Evolutionary conservation across 345 rosid species (phyloP), one percentile per base, ranked within the genome.

Genomic region (Diplotaxis tenuifolia): DNA sequence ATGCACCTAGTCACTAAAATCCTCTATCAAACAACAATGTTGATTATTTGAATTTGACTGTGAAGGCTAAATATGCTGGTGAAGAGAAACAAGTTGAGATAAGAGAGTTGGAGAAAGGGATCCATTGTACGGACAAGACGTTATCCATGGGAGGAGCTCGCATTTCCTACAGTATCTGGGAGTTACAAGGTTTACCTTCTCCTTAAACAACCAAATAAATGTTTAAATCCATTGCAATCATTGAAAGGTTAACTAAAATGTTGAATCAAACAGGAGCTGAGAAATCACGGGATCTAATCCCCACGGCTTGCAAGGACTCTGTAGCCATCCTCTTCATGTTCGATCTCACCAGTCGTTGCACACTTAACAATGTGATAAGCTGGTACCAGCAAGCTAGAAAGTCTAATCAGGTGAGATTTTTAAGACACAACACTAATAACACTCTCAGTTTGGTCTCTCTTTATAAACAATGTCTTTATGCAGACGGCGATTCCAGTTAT

Each of bases 251-350:
- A 11, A 15, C 2, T 61, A 34, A 20, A 65, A n/a, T 0, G 12
- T 22, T 28, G n/a, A 36, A 63, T 34, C 49, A 19, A 4, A 62
- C 36, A 94, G 98, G 97, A 28, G 86, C 62, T 68, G 84, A 80
- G 18, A 87, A 77, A 71, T 81, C 78, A 25, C 18, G 58, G 29
- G 80, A 83, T 63, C 85, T 84, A 32, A 79, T 94, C 79, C 87
- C 95, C 3, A 16, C 70, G 27, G 91, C 94, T 62, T 93, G 98
- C 79, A 86, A 83, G 68, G 97, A 88, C 79, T 89, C 97, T 21
- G 89, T 87, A n/a, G 98, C 98, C 5, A 89, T 91, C 71, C 75
- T 89, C 45, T 83, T 91, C 76, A 88, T 93, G 98, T 93, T 91
- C 71, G 97, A 93, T 80, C 84, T 91, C 20, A 91, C 98, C 2